Evolutionary conservation across 192 early-diverging fungal genomes (phyloP).

Genomic region (Phycomyces nitens): DNA sequence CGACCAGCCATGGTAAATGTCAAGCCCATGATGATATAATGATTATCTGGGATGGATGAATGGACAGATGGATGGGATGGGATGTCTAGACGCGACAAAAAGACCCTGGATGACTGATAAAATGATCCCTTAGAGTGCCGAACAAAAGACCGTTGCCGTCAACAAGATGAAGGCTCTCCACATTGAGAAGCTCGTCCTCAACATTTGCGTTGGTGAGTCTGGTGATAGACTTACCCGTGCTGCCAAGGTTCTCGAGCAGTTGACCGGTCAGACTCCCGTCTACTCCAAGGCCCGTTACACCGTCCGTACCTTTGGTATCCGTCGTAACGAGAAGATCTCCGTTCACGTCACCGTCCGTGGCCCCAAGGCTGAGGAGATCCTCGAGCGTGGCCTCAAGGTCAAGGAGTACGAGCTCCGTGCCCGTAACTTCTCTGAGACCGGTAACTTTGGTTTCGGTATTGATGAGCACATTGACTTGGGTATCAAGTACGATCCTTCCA

Average conservation of each 20-base stretch:
- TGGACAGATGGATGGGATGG: neutral
- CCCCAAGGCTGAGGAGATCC: constrained; percentile 83
- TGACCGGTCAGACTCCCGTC: constrained; percentile 98
- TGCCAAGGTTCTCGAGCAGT: constrained; percentile 99
- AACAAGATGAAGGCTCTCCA: constrained; percentile 97
- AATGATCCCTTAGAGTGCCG: constrained; percentile 40
- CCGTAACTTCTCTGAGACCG: constrained; percentile 95
- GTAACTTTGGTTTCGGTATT: constrained; percentile 99
- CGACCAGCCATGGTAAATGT: constrained; percentile 15
- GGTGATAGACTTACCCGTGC: constrained; percentile 99
- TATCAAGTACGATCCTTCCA: constrained; percentile 99
- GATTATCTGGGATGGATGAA: constrained; percentile 6
- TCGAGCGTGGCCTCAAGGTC: constrained; percentile 99
- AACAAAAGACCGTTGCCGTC: constrained; percentile 63
- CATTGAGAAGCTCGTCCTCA: constrained; percentile 99
- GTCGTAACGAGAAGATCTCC: constrained; percentile 99
- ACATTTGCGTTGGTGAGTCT: constrained; percentile 99
- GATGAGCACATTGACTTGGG: constrained; percentile 99
- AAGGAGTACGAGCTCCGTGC: constrained; percentile 98
- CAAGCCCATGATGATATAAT: neutral
- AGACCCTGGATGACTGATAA: neutral
- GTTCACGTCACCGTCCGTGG: constrained; percentile 98
- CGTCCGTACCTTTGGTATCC: constrained; percentile 99
- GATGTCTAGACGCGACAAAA: neutral
- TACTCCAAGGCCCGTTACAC: constrained; percentile 99